Percentiles rank a stretch among this genome's conserved stretches.
These are phyloP conservation scores for Pestalotiopsis sp. DNA, from an alignment of 2,329 filamentous ascomycete species.

Conservation along the genomic window DNA sequence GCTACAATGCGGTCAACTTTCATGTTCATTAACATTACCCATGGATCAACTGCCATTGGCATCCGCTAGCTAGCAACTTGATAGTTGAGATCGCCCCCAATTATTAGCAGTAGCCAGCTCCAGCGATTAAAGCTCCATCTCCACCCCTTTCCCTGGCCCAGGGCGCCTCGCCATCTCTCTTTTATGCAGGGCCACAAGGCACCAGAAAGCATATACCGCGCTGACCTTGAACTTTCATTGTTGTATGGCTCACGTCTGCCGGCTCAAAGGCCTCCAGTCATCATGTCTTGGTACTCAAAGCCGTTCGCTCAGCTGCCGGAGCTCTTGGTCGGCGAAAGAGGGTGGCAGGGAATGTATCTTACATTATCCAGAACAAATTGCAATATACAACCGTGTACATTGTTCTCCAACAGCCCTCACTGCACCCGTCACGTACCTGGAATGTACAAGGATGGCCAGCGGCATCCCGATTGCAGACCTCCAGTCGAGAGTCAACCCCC, in stretches of 20 bases:
- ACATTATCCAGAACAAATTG: neutral
- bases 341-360: neutral
- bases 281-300: neutral
- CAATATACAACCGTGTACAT: neutral
- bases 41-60: neutral
- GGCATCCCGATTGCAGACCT: neutral
- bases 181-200: slow-evolving; percentile 10
- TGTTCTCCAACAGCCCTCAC: no score
- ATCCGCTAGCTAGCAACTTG: neutral
- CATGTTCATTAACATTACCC: no score
- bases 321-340: neutral
- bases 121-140: slow-evolving; percentile 7
- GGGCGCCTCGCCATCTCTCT: neutral
- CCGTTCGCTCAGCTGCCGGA: neutral
- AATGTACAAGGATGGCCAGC: neutral
- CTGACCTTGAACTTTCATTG: neutral
- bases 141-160: neutral
- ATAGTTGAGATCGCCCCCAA: neutral
- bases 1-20: neutral
- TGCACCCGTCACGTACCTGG: no score
- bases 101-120: slow-evolving; percentile 4
- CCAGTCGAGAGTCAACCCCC: neutral
- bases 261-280: neutral
- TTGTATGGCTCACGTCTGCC: neutral
- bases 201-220: slow-evolving; percentile 3